Base-by-base conservation (phyloP, 2,329 filamentous ascomycete species). In the Aphanoascus verrucosus region DNA sequence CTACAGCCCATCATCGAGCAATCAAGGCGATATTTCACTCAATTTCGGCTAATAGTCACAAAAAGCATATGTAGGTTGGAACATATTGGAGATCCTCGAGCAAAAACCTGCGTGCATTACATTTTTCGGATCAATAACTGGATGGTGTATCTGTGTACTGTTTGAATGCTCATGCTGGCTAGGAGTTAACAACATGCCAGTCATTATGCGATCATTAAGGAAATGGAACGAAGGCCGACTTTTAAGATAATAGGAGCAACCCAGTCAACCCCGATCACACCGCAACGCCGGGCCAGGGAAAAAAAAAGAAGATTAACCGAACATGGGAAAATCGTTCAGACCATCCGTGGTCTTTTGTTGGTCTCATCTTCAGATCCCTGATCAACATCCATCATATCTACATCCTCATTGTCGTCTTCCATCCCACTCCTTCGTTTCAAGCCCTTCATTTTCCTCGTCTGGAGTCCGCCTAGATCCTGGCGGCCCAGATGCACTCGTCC, bases 361-460 rank as follows among this genome's bases (percentile, higher is more conserved):
- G n/a, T 8, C 6, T 67, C 67, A 40, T 69, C 66, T 50, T 68
- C 63, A 49, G 64, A 66, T 20, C 67, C 51, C 52, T 68, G 67
- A 57, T 72, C 69, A 15, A 65, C 69, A 54, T 75, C 72, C 60
- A 74, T 74, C 55, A 72, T 76, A 49, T 77, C 75, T 41, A 64
- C 69, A 14, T 63, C 74, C 3, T 73, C 75, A 49, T 78, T 80
- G 20, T 74, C 75, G 41, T 77, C 77, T 49, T 78, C 76, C 20
- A 80, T 72, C 58, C 83, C 83, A 52, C 88, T 81, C 59, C 79
- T 82, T 60, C 93, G 79, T 81, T 97, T 98, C 61, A 98, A 72
- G 61, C 90, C 93, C 82, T 98, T 98, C 90, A 98, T 97, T 82
- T 98, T 98, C 66, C 93, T 84, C 51, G 90, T 94, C 77, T 98